Conservation (phyloP, 352 stramenopile genomes). For the Phytophthora meadii region DNA sequence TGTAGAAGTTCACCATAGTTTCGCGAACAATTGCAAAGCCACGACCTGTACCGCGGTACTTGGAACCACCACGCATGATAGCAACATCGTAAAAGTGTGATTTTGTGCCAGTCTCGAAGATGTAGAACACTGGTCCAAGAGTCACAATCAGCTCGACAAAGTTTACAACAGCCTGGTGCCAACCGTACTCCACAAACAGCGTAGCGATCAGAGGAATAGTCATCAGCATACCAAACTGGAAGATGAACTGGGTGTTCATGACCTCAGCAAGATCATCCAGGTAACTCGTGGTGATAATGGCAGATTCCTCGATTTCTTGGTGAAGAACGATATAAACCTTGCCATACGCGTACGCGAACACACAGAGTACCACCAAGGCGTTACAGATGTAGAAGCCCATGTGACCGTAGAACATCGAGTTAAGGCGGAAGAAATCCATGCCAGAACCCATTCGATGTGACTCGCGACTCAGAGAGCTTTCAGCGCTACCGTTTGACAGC, state of each 20-base stretch:
- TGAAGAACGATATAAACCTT: conserved; percentile 90
- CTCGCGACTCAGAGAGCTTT: conserved; percentile 84
- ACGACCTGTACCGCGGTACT: conserved; percentile 86
- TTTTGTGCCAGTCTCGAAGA: conserved; percentile 88
- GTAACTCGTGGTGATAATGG: conserved; percentile 79
- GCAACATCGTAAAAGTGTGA: conserved; percentile 87
- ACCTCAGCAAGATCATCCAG: conserved; percentile 80
- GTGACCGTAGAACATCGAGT: conserved; percentile 91
- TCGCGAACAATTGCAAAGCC: conserved; percentile 88
- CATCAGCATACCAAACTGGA: conserved; percentile 91
- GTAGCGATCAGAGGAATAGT: conserved; percentile 86
- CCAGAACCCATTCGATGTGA: conserved; percentile 80
- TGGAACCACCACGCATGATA: conserved; percentile 88
- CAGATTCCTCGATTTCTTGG: conserved; percentile 69
- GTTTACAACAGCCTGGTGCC: conserved; percentile 80
- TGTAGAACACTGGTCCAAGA: conserved; percentile 88
- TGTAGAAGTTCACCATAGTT: conserved; percentile 88
- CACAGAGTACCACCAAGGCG: conserved; percentile 78
- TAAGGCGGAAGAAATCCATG: conserved; percentile 91
- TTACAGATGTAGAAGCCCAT: conserved; percentile 92
- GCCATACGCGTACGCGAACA: conserved; percentile 83
- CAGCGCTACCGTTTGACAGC: conserved; percentile 80
- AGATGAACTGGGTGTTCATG: conserved; percentile 89
- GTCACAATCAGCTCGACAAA: conserved; percentile 86
- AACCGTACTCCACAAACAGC: conserved; percentile 85